phyloP scores from a whole-genome alignment of 495 filamentous ascomycete species.

The Penicillium diatomitis region DNA sequence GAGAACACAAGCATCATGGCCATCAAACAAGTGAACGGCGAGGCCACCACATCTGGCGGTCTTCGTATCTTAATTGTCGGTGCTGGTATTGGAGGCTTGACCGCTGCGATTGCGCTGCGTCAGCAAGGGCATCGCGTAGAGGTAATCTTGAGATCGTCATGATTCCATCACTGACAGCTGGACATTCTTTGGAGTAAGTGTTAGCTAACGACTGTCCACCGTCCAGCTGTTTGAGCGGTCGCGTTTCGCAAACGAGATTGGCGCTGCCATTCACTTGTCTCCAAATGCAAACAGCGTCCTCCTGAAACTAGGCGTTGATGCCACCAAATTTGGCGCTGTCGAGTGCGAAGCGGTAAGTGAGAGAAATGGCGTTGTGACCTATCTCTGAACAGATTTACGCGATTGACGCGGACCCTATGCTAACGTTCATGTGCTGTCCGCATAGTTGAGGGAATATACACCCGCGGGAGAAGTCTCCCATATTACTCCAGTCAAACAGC shows the following conservation, averaged over 20 bases:
- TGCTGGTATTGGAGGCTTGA: slow-evolving; percentile 47
- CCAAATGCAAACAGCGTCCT: slow-evolving; percentile 47
- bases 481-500: slow-evolving; percentile 23
- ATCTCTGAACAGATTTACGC: not conserved
- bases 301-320: slow-evolving; percentile 32
- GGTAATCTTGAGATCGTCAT: slow-evolving; percentile 10
- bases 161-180: not conserved
- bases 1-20: slow-evolving; percentile 3
- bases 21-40: slow-evolving; percentile 5
- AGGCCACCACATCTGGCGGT: slow-evolving; percentile 7
- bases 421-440: not conserved
- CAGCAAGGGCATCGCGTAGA: slow-evolving; percentile 46
- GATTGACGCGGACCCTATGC: not conserved
- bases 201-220: not conserved
- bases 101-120: slow-evolving; percentile 44
- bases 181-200: not conserved
- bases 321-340: slow-evolving; percentile 25
- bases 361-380: too few relatives aligned
- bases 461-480: slow-evolving; percentile 25
- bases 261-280: slow-evolving; percentile 45
- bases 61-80: slow-evolving; percentile 44
- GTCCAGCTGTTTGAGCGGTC: slow-evolving; percentile 46
- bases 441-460: slow-evolving; percentile 24
- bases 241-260: slow-evolving; percentile 42
- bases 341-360: slow-evolving; percentile 19